Evolutionary conservation across 2,329 filamentous ascomycete species (phyloP), one percentile per base, ranked within the genome.

Genomic region (Teratosphaeria nubilosa): DNA sequence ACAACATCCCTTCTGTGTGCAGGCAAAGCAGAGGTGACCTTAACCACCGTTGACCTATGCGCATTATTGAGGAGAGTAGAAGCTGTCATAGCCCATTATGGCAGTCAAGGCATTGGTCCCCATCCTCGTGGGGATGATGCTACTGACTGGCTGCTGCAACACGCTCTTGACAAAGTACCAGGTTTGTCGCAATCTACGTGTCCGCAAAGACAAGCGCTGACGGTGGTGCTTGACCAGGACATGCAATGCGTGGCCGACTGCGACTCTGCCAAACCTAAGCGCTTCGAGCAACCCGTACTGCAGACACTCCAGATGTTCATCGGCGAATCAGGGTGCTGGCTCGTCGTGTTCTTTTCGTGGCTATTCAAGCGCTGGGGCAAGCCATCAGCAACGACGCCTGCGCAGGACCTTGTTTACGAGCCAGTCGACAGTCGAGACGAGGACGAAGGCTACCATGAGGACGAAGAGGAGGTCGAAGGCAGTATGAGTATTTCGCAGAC

Each of bases 291-390:
- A 72, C 94, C 94, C 20, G 91, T 99, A 56, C 85, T 97, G 57
- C 94, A 99, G 73, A 97, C 94, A 1, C 78, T 90, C 1, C 94
- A 97, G 74, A 99, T 99, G 94, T 99, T 99, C 73, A 82, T 96
- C 62, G 94, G 94, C 58, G 94, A 99, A 74, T 88, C 90, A 81
- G 92, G 91, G 62, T 95, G 91, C 78, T 99, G 92, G 91, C 81
- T 97, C 14, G 90, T 99, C 56, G 82, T 97, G 51, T 85, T 87
- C 24, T 68, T 82, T 54, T 85, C 88, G 70, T 78, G 82, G 24
- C 75, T 92, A 1, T 88, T 88, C 73, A 82, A 80, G 62, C 58
- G 64, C 5, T 20, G 61, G 10, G 60, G 62, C 32, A 54, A 25
- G 27, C 32, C 58, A 7, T 20, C 30, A n/a, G 53, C 30, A 11